A percentile compares a stretch with the other conserved stretches of the same genome.
Conservation (phyloP, 176 grass and related monocot genomes). For the Hordeum marinum region DNA sequence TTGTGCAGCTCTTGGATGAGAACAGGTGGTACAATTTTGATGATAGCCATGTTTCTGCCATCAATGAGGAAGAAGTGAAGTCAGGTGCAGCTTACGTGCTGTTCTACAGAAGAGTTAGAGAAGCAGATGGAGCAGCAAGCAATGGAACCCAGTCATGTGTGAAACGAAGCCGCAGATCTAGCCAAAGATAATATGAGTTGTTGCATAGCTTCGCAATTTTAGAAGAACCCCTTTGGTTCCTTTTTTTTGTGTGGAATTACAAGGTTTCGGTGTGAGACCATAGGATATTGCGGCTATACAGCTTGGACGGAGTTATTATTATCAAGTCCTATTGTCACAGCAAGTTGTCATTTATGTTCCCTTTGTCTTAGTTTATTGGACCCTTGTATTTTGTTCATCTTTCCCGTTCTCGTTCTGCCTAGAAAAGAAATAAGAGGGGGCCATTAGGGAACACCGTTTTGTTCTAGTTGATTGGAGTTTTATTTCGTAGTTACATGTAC, state of each 20-base stretch:
- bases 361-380: no score
- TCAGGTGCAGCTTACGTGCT: slow-evolving; percentile 95
- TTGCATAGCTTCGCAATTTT: background rate
- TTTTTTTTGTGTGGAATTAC: background rate
- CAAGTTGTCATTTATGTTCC: no score
- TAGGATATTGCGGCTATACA: background rate
- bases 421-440: slow-evolving; percentile 4
- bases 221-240: background rate
- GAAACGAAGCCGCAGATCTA: slow-evolving; percentile 51
- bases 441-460: slow-evolving; percentile 14
- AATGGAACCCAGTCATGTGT: slow-evolving; percentile 41
- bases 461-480: slow-evolving; percentile 1
- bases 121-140: slow-evolving; percentile 45
- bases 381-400: no score
- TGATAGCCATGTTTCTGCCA: slow-evolving; percentile 84
- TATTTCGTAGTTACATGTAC: background rate
- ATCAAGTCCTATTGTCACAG: no score
- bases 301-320: background rate
- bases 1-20: slow-evolving; percentile 84
- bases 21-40: slow-evolving; percentile 97
- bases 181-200: slow-evolving; percentile 41
- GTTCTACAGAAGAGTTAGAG: slow-evolving; percentile 81
- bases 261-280: background rate
- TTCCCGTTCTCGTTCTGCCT: background rate
- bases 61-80: slow-evolving; percentile 91